Base-by-base conservation (phyloP, 78 protist species). In the Dictyostelium citrinum region DNA sequence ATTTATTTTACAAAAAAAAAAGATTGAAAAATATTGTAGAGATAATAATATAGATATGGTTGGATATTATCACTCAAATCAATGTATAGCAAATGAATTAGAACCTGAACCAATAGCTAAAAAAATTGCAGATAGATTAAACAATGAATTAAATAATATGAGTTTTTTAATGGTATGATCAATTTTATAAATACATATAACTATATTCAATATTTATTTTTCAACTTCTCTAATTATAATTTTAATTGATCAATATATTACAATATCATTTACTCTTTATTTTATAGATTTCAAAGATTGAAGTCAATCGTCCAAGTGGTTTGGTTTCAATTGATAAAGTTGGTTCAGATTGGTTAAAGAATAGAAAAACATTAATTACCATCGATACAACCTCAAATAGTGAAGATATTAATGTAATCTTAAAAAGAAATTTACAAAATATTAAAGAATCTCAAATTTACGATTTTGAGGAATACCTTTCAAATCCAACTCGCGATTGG, bases 1-100 rank as follows among this genome's bases (percentile, higher is more conserved):
- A 39, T 39, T 39, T 5, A 43, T 6, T 43, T 9, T 9, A 43
- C 2, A 43, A 43, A 10, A 43, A 43, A 43, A 45, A 35, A 49
- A 88, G 93, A 88, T 88, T 33, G 93, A 88, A 78, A 78, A 76
- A 78, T 88, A 88, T 67, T 88, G 93, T 78, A 88, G 75, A 61
- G 55, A 77, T 16, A 88, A 88, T 72, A 55, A 78, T 58, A 45
- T 88, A 43, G 84, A 76, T 64, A 88, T 88, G 33, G 49, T 88
- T 45, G 93, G 93, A 46, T 88, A 67, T 37, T 88, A 88, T 78
- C 78, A 88, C 68, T 75, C 81, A 1, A 88, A 76, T 49, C 84
- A 88, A 46, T 77, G 81, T 68, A 12, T 79, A 78, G 22, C 60
- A 29, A 49, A 55, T 35, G 93, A 88, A 22, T 39, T 76, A 29